Evolutionary conservation across 2,329 filamentous ascomycete species (phyloP).

Genomic region (Acephala macrosclerotiorum): DNA sequence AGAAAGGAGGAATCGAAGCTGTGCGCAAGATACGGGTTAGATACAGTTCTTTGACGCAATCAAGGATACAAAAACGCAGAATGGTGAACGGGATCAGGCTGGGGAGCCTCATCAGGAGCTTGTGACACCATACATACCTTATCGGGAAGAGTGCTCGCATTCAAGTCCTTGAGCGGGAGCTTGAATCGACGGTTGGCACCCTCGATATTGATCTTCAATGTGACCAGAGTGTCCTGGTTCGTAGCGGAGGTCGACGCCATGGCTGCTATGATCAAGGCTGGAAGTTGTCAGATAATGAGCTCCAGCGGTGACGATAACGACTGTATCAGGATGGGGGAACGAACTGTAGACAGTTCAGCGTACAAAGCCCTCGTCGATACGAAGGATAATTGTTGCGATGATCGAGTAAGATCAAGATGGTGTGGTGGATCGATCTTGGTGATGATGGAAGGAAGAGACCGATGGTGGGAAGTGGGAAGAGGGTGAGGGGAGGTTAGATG

Average conservation of each 20-base stretch:
- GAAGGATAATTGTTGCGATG: conserved; percentile 17
- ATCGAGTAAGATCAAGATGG: conserved; percentile 20
- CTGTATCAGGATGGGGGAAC: conserved; percentile 31
- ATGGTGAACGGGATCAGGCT: conserved; percentile 13
- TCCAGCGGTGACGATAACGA: conserved; percentile 38
- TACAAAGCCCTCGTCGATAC: conserved; percentile 19
- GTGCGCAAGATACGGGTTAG: conserved; percentile 40
- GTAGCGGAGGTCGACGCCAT: conserved; percentile 43
- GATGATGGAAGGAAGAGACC: conserved; percentile 28
- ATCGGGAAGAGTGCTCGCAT: conserved; percentile 74
- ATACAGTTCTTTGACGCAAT: neutral
- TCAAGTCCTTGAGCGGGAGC: conserved; percentile 85
- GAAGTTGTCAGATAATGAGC: conserved; percentile 35
- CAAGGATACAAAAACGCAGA: neutral
- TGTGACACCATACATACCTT: conserved; percentile 69
- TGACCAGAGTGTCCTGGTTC: conserved; percentile 75
- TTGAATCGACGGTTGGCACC: conserved; percentile 84
- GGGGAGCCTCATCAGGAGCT: conserved; percentile 29
- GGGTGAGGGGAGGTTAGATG: conserved; percentile 19
- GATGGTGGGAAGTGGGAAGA: conserved; percentile 23
- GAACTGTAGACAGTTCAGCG: conserved; percentile 28
- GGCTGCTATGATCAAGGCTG: conserved; percentile 34
- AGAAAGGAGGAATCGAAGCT: conserved; percentile 75
- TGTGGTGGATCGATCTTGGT: conserved; percentile 13
- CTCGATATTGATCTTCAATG: conserved; percentile 83